Conservation (phyloP, 2,329 filamentous ascomycete species). For the Sclerotinia sclerotiorum region DNA sequence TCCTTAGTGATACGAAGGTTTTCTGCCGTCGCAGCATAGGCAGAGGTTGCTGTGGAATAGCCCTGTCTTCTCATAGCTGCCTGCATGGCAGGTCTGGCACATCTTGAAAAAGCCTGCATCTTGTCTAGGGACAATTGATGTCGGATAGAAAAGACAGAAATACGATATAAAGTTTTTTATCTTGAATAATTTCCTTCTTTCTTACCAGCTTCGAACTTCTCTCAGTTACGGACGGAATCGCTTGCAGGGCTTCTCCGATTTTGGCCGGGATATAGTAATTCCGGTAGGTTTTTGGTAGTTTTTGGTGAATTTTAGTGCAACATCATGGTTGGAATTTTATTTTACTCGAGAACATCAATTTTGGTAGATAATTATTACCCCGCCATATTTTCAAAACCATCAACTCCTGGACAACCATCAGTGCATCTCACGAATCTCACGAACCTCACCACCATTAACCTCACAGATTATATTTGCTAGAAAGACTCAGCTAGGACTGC, state of each 20-base stretch:
- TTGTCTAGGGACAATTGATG: conserved; percentile 44
- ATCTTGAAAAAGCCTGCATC: conserved; percentile 86
- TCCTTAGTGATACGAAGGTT: conserved; percentile 92
- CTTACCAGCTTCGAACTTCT: conserved; percentile 12
- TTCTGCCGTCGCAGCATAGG: conserved; percentile 70
- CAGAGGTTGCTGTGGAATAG: conserved; percentile 70
- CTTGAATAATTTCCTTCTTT: conserved; percentile 22
- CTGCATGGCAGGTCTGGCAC: conserved; percentile 65
- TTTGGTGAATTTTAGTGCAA: not conserved
- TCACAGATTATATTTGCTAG: not conserved
- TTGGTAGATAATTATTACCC: not conserved
- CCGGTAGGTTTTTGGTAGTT: not conserved
- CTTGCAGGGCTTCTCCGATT: conserved; percentile 19
- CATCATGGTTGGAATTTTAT: conserved; percentile 7
- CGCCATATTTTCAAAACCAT: conserved; percentile 6
- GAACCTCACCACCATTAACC: not conserved
- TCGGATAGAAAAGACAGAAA: conserved; percentile 30
- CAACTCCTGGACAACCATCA: not conserved
- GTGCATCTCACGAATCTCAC: not conserved
- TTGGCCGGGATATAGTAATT: conserved; percentile 10
- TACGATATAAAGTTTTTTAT: conserved; percentile 25
- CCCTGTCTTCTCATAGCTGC: conserved; percentile 68
- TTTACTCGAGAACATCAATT: conserved; percentile 1
- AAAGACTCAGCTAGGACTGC: not conserved
- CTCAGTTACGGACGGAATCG: conserved; percentile 21